Conservation (phyloP, 2,329 filamentous ascomycete species). For the Fusarium keratoplasticum region DNA sequence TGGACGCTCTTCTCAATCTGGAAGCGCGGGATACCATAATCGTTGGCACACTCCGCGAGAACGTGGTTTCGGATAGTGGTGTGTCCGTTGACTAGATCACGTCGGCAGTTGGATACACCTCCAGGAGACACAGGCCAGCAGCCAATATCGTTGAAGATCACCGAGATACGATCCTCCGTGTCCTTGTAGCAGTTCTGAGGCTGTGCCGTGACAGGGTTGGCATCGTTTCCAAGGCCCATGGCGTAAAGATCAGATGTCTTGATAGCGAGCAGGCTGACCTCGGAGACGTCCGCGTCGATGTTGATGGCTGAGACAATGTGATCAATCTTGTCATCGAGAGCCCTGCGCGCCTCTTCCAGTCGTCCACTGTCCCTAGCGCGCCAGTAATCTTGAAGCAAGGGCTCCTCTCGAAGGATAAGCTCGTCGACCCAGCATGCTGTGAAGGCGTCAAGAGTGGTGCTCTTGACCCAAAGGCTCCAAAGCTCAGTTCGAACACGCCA, state of each 20-base stretch:
- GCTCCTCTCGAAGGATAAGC: constrained; percentile 30
- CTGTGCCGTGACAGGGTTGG: constrained; percentile 29
- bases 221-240: constrained; percentile 34
- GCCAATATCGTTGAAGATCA: constrained; percentile 35
- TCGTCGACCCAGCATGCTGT: constrained; percentile 36
- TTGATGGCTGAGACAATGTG: constrained; percentile 32
- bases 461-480: constrained; percentile 30
- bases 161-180: constrained; percentile 24
- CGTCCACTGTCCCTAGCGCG: constrained; percentile 21
- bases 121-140: constrained; percentile 36
- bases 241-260: constrained; percentile 35
- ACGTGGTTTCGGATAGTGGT: constrained; percentile 37
- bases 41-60: constrained; percentile 33
- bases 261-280: constrained; percentile 24
- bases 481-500: constrained; percentile 34
- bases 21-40: constrained; percentile 34
- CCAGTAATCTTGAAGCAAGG: constrained; percentile 24
- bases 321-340: constrained; percentile 22
- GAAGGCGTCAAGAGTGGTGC: constrained; percentile 19
- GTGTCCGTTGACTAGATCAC: constrained; percentile 36
- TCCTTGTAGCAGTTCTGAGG: constrained; percentile 32
- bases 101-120: constrained; percentile 35
- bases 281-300: constrained; percentile 32
- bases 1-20: constrained; percentile 38
- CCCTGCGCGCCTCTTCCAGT: constrained; percentile 9